These are phyloP conservation scores for Magnolia officinalis DNA, from an alignment of 164 flowering plant genomes.

Conservation along the genomic window DNA sequence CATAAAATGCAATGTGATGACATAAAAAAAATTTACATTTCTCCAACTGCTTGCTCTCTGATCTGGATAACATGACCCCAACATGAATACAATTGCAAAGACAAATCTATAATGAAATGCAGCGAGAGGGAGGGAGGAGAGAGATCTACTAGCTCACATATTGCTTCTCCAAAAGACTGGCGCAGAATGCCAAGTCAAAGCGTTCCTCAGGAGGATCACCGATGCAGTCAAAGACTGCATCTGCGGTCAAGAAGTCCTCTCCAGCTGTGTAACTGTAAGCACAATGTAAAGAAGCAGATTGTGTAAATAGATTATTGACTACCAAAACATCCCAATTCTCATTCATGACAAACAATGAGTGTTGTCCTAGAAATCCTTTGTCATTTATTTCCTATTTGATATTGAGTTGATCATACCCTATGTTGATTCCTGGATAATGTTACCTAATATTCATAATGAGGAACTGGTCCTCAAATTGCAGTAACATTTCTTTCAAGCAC, in stretches of 20 bases:
- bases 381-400: background rate
- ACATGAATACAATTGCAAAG: background rate
- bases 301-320: background rate
- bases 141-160: slow-evolving; percentile 44
- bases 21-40: background rate
- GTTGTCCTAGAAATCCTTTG: background rate
- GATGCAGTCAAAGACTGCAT: slow-evolving; percentile 89
- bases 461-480: no score
- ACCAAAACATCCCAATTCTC: background rate
- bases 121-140: background rate
- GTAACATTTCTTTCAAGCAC: no score
- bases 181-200: slow-evolving; percentile 84
- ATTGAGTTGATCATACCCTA: background rate
- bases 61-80: background rate
- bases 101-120: background rate
- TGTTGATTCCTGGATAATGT: background rate
- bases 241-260: slow-evolving; percentile 84
- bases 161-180: slow-evolving; percentile 80
- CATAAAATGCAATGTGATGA: background rate
- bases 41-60: background rate
- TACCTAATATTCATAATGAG: background rate
- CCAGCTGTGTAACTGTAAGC: slow-evolving; percentile 79
- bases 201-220: slow-evolving; percentile 90
- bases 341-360: background rate
- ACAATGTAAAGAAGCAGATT: background rate